Evolutionary conservation across 202 grass and related monocot species (phyloP), one percentile per base, ranked within the genome.

Genomic region (Saccharum hybrid): DNA sequence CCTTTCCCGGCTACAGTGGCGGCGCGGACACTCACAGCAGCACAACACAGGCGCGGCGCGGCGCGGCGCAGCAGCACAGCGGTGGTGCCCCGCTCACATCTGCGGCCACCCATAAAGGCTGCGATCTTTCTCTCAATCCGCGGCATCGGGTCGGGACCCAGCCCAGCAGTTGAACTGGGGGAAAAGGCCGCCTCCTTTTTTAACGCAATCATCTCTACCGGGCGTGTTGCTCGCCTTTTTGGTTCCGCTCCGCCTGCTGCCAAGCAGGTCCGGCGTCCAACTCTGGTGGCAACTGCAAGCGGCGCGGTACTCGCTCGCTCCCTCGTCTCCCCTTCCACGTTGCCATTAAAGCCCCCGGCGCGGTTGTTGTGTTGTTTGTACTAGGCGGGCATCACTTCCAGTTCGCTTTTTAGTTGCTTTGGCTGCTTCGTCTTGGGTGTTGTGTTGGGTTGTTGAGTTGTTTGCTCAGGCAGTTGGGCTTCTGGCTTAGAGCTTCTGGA

Each of bases 321-420:
- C 2, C 54, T 59, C 19, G 18, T 57, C 19, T 59, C 19, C 54
- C 80, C 63, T 70, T 83, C 75, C 81, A 57, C 80, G 48, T 83
- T 68, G 81, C 56, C 84, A 77, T 87, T 90, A 81, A 90, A 90
- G 64, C 68, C 40, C 76, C 49, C 14, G 57, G n/a, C 38, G 80
- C 42, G 88, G 76, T 87, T 3, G 88, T 84, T 90, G 88, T 75
- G 38, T 76, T 90, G 81, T 83, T 87, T 69, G 84, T 77, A 87
- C 84, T 81, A 76, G 76, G 75, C 73, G 74, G 65, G 69, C 78
- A 74, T 86, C 63, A 42, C 60, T 49, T 49, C 52, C 56, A 61
- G 66, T 57, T 81, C 28, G 67, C 75, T 72, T n/a, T n/a, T 39
- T 77, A 45, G 19, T 41, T 42, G 65, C 77, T 69, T 81, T 81